Evolutionary conservation across 2,329 filamentous ascomycete genomes (phyloP).

Genomic region (Diaporthe sp.): DNA sequence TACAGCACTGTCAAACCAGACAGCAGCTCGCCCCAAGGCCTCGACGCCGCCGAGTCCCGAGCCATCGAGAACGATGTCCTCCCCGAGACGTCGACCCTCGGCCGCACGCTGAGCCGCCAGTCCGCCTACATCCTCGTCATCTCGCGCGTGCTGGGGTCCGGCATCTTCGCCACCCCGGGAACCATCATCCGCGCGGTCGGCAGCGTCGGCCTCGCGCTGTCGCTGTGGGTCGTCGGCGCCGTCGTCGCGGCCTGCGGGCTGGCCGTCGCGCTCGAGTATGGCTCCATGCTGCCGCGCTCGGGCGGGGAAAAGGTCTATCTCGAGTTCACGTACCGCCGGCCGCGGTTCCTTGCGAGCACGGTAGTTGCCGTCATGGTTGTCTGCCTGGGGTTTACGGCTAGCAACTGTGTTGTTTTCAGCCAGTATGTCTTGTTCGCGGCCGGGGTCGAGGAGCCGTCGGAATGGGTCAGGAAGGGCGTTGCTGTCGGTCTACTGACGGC

Average conservation of each 20-base stretch:
- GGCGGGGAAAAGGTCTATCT: constrained; percentile 80
- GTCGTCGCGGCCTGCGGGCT: constrained; percentile 73
- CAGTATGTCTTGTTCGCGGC: constrained; percentile 75
- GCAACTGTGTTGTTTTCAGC: constrained; percentile 77
- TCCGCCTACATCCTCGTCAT: constrained; percentile 65
- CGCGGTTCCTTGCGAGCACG: constrained; percentile 74
- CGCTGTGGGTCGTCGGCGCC: constrained; percentile 75
- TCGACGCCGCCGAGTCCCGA: constrained; percentile 38
- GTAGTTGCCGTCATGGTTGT: constrained; percentile 75
- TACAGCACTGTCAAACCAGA: not conserved
- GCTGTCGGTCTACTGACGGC: constrained; percentile 69
- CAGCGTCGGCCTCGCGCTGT: constrained; percentile 73
- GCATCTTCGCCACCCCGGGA: constrained; percentile 80
- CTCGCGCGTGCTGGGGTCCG: constrained; percentile 70
- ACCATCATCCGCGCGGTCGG: constrained; percentile 76
- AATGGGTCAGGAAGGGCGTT: constrained; percentile 67
- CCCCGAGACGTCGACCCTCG: constrained; percentile 70
- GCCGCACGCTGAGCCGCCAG: constrained; percentile 72
- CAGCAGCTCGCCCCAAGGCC: not conserved
- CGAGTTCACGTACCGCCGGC: constrained; percentile 76
- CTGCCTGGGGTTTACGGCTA: constrained; percentile 73
- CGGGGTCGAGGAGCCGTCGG: constrained; percentile 60
- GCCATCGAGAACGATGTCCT: constrained; percentile 70
- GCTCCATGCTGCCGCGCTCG: constrained; percentile 78
- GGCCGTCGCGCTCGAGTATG: constrained; percentile 75